Evolutionary conservation across 768 basidiomycete genomes (phyloP).

Genomic region (Kwoniella mangroviensis): DNA sequence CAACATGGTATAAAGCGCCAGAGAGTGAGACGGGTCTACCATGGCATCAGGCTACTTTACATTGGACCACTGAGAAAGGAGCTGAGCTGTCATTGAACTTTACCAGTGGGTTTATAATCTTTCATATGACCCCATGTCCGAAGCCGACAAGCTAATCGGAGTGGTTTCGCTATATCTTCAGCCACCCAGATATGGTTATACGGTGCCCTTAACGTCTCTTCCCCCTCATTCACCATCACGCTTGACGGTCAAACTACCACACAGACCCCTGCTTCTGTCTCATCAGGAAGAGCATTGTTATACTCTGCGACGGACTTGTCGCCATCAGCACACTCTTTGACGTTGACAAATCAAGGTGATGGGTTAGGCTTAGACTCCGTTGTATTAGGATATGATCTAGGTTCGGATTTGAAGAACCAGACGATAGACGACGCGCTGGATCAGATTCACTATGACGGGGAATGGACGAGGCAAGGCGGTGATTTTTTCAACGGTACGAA

Average conservation of each 20-base stretch:
- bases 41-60: conserved; percentile 57
- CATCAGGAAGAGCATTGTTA: conserved; percentile 29
- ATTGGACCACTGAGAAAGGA: conserved; percentile 44
- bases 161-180: conserved; percentile 10
- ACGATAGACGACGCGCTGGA: conserved; percentile 49
- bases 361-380: conserved; percentile 49
- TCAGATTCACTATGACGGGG: conserved; percentile 42
- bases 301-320: conserved; percentile 32
- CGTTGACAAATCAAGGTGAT: conserved; percentile 39
- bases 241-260: conserved; percentile 35
- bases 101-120: conserved; percentile 39
- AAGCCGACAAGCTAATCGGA: too few species aligned
- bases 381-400: conserved; percentile 39
- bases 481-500: conserved; percentile 50
- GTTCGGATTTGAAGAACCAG: conserved; percentile 47
- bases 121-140: too few species aligned
- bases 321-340: conserved; percentile 39
- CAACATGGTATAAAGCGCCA: conserved; percentile 48
- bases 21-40: conserved; percentile 40
- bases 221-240: conserved; percentile 39
- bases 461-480: conserved; percentile 50
- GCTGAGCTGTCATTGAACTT: conserved; percentile 54
- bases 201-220: conserved; percentile 39
- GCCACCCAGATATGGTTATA: conserved; percentile 48
- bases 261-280: background rate